phyloP scores from a whole-genome alignment of 225 moss, liverwort and hornwort species.

The Polytrichum commune region DNA sequence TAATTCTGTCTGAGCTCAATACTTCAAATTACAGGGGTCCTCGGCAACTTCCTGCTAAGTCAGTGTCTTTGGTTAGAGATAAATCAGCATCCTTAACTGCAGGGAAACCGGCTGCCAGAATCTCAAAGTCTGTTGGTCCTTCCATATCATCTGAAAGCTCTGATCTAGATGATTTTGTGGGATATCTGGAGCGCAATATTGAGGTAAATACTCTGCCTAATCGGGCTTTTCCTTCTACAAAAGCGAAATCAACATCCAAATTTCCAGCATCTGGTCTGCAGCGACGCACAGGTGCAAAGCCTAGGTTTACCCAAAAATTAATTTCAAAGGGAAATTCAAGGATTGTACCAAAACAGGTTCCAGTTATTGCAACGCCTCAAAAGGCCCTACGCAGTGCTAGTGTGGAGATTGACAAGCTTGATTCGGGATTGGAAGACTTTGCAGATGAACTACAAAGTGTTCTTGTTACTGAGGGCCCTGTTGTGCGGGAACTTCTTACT shows the following conservation, averaged over 20 bases:
- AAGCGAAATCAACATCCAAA: conserved; percentile 13
- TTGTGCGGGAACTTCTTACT: conserved; percentile 21
- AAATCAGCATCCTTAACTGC: conserved; percentile 6
- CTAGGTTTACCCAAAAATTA: conserved; percentile 1
- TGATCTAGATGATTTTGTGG: conserved; percentile 26
- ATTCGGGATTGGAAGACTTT: conserved; percentile 19
- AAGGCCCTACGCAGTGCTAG: conserved; percentile 15
- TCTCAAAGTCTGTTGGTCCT: neutral
- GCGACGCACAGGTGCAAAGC: conserved; percentile 7
- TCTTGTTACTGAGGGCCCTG: conserved; percentile 14
- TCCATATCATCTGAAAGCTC: conserved; percentile 27
- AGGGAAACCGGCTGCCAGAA: conserved; percentile 4
- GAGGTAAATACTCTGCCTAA: conserved; percentile 15
- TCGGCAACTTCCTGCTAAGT: conserved; percentile 13
- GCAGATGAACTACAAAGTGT: conserved; percentile 26
- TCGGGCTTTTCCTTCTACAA: conserved; percentile 18
- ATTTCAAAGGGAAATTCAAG: neutral
- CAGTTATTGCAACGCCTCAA: conserved; percentile 1
- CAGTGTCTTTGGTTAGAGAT: conserved; percentile 6
- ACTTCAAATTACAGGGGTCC: conserved; percentile 5
- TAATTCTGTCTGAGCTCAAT: conserved; percentile 26
- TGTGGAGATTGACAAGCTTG: conserved; percentile 9
- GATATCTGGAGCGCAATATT: conserved; percentile 21
- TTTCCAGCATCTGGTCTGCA: conserved; percentile 3
- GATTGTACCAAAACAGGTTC: conserved; percentile 13